phyloP scores from a whole-genome alignment of 2,329 filamentous ascomycete genomes.

The Pseudogymnoascus sp. region DNA sequence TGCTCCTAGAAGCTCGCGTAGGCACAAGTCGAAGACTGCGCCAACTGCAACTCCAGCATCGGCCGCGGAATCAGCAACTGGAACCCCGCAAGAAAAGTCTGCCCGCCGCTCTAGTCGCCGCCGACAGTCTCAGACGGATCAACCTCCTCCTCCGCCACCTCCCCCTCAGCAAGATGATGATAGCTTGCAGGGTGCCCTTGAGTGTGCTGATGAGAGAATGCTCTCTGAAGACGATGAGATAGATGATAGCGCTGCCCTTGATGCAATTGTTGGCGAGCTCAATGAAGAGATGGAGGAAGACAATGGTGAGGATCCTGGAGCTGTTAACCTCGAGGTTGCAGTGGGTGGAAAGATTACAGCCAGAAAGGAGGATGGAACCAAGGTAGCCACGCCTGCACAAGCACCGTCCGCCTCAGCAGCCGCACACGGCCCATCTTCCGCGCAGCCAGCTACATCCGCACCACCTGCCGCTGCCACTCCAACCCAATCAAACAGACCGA shows the following conservation, averaged over 20 bases:
- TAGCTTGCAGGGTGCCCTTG: slow-evolving; percentile 63
- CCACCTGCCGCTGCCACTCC: slow-evolving; percentile 36
- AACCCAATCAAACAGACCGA: slow-evolving; percentile 53
- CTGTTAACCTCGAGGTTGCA: slow-evolving; percentile 86
- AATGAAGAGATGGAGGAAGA: slow-evolving; percentile 76
- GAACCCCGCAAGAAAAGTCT: slow-evolving; percentile 51
- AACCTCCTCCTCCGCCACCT: slow-evolving; percentile 40
- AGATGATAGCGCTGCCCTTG: slow-evolving; percentile 62
- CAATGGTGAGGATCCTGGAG: slow-evolving; percentile 69
- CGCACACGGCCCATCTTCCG: slow-evolving; percentile 35
- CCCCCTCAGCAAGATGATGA: slow-evolving; percentile 54
- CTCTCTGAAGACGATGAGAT: slow-evolving; percentile 67
- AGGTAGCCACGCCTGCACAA: slow-evolving; percentile 75
- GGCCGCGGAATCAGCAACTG: slow-evolving; percentile 34
- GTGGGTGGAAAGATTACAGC: slow-evolving; percentile 83
- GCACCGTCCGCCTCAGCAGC: slow-evolving; percentile 39
- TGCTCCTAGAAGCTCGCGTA: slow-evolving; percentile 30
- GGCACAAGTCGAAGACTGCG: slow-evolving; percentile 41
- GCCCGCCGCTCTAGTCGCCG: slow-evolving; percentile 60
- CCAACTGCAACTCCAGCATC: slow-evolving; percentile 39
- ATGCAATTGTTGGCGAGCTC: slow-evolving; percentile 84
- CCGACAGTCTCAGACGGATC: slow-evolving; percentile 46
- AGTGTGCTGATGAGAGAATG: slow-evolving; percentile 89
- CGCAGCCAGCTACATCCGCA: slow-evolving; percentile 32
- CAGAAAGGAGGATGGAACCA: slow-evolving; percentile 83